These are phyloP conservation scores for Leccinum insigne DNA, from an alignment of 1,284 basidiomycete genomes.

Conservation along the genomic window DNA sequence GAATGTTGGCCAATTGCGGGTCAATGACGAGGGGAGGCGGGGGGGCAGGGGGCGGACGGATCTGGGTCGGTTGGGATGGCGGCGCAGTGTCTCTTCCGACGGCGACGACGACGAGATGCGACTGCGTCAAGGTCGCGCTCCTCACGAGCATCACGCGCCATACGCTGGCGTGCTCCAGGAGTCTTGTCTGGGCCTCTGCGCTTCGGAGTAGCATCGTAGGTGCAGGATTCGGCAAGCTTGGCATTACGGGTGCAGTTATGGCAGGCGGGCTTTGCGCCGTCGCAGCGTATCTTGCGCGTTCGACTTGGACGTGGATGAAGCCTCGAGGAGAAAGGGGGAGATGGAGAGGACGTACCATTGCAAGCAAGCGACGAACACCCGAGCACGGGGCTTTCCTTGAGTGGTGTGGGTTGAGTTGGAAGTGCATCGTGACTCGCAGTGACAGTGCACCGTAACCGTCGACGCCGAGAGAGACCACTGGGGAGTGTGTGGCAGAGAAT, in stretches of 20 bases:
- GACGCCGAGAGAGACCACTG: too few species aligned
- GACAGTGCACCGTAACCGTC: too few species aligned
- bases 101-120: slow-evolving; percentile 39
- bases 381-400: slow-evolving; percentile 66
- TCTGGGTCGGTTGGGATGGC: slow-evolving; percentile 9
- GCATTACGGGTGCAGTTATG: slow-evolving; percentile 63
- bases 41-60: neutral
- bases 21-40: slow-evolving; percentile 23
- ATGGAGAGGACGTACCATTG: slow-evolving; percentile 56
- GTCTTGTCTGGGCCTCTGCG: slow-evolving; percentile 75
- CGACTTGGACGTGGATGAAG: slow-evolving; percentile 46
- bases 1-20: slow-evolving; percentile 24
- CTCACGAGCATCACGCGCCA: slow-evolving; percentile 38
- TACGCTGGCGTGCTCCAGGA: slow-evolving; percentile 69
- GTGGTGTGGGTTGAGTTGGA: slow-evolving; percentile 43
- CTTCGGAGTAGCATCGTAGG: slow-evolving; percentile 69
- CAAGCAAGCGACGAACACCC: slow-evolving; percentile 76
- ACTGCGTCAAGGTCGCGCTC: slow-evolving; percentile 28
- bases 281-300: slow-evolving; percentile 75
- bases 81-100: slow-evolving; percentile 28
- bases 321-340: neutral
- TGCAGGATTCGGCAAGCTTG: slow-evolving; percentile 44
- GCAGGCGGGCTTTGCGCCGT: slow-evolving; percentile 73
- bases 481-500: too few species aligned
- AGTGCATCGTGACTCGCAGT: too few species aligned